A percentile compares a stretch with the other conserved stretches of the same genome.
Evolutionary conservation across 257 asterid species (phyloP).

Genomic region (Solanum gandarillasii): DNA sequence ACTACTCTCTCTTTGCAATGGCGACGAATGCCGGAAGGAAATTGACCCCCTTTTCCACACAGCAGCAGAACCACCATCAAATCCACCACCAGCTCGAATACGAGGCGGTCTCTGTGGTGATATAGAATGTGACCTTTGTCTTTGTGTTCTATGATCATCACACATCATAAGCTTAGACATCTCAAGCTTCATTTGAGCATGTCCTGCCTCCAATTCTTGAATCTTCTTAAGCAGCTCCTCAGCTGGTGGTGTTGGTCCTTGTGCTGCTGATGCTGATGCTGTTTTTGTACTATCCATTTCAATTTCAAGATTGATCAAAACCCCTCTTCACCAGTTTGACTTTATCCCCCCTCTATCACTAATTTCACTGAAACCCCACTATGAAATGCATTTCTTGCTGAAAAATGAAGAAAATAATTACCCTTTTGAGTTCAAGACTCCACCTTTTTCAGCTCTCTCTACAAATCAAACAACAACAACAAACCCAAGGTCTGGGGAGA

Average conservation of each 20-base stretch:
- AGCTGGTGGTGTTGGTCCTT: slow-evolving; percentile 34
- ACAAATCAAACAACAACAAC: neutral
- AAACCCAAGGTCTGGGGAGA: neutral
- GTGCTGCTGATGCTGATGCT: slow-evolving; percentile 12
- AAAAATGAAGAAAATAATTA: neutral
- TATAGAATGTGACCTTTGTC: slow-evolving; percentile 73
- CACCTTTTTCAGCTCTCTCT: neutral
- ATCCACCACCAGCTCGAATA: slow-evolving; percentile 5
- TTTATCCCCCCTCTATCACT: neutral
- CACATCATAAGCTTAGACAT: slow-evolving; percentile 52
- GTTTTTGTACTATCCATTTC: slow-evolving; percentile 33
- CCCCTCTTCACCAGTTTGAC: neutral
- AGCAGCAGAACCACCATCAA: slow-evolving; percentile 24
- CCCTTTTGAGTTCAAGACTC: neutral
- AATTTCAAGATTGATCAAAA: neutral
- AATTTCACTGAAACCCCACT: neutral
- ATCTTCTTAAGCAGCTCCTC: slow-evolving; percentile 91
- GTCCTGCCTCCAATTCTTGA: slow-evolving; percentile 66
- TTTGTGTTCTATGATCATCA: slow-evolving; percentile 4
- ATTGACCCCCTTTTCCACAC: slow-evolving; percentile 62
- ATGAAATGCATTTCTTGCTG: neutral
- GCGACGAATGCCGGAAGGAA: slow-evolving; percentile 68
- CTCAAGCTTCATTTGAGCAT: slow-evolving; percentile 70
- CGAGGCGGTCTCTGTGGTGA: slow-evolving; percentile 66
- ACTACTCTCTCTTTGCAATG: slow-evolving; percentile 73